Percentiles rank a stretch among this genome's conserved stretches.
phyloP scores from a whole-genome alignment of 768 basidiomycete species.

The Fomitopsis pulvina region DNA sequence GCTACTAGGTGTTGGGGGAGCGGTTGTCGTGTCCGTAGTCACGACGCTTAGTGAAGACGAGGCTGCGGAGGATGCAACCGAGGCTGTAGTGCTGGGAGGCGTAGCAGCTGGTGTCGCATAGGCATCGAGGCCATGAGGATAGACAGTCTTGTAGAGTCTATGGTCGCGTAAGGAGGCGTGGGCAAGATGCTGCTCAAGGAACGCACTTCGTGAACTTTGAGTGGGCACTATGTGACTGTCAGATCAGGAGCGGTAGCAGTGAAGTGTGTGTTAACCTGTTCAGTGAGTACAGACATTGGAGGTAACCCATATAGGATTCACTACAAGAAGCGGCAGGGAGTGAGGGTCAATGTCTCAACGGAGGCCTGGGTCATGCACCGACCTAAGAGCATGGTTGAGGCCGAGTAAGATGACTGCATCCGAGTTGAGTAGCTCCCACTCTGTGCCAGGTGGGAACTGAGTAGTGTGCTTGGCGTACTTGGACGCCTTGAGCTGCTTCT shows the following conservation, averaged over 20 bases:
- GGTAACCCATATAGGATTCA: slow-evolving; percentile 73
- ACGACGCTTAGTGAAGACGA: slow-evolving; percentile 11
- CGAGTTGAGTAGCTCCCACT: slow-evolving; percentile 73
- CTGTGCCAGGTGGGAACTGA: slow-evolving; percentile 54
- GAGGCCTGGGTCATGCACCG: slow-evolving; percentile 14
- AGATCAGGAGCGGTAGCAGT: not conserved
- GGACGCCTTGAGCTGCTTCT: slow-evolving; percentile 38
- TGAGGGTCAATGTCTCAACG: not conserved
- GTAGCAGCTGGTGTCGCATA: slow-evolving; percentile 23
- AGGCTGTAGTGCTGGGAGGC: slow-evolving; percentile 17
- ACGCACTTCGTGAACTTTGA: slow-evolving; percentile 66
- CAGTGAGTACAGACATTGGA: slow-evolving; percentile 67
- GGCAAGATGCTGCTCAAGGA: slow-evolving; percentile 1
- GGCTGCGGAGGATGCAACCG: slow-evolving; percentile 15
- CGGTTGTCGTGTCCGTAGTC: slow-evolving; percentile 4
- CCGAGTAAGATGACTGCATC: slow-evolving; percentile 69
- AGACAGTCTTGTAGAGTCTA: slow-evolving; percentile 26
- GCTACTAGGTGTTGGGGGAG: slow-evolving; percentile 2
- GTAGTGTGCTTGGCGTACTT: slow-evolving; percentile 27
- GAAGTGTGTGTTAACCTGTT: slow-evolving; percentile 41
- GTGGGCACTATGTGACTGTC: slow-evolving; percentile 43
- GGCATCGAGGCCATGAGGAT: slow-evolving; percentile 19
- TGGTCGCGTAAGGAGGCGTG: not conserved
- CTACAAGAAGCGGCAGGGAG: slow-evolving; percentile 26
- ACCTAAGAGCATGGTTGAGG: slow-evolving; percentile 66